These are phyloP conservation scores for Datura wrightii DNA, from an alignment of 257 asterid species.

Conservation along the genomic window DNA sequence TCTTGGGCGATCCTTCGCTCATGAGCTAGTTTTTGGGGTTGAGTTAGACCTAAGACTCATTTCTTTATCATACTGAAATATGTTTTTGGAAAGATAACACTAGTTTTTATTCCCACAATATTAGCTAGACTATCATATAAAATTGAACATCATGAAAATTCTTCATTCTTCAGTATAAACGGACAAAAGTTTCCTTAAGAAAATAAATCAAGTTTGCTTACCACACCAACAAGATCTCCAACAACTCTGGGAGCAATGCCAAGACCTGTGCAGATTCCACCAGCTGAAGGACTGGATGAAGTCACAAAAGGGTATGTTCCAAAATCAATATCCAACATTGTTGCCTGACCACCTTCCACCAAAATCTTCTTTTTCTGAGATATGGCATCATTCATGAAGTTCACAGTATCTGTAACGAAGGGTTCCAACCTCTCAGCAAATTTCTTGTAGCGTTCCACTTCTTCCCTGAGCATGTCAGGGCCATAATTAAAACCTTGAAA, in stretches of 20 bases:
- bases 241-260: constrained; percentile 90
- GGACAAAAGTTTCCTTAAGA: neutral
- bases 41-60: no score
- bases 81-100: neutral
- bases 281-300: constrained; percentile 94
- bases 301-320: constrained; percentile 98
- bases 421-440: constrained; percentile 91
- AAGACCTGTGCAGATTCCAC: constrained; percentile 96
- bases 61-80: neutral
- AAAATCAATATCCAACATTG: constrained; percentile 90
- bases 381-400: constrained; percentile 77
- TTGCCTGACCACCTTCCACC: constrained; percentile 99
- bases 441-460: constrained; percentile 72
- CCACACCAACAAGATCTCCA: constrained; percentile 96
- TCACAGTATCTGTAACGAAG: constrained; percentile 76
- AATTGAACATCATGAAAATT: constrained; percentile 19
- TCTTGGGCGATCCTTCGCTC: no score
- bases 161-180: neutral
- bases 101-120: neutral
- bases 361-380: constrained; percentile 64
- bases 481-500: constrained; percentile 68
- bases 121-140: neutral
- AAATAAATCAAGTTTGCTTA: constrained; percentile 43
- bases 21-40: no score
- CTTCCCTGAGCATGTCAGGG: constrained; percentile 80